A percentile compares a stretch with the other conserved stretches of the same genome.
Conservation (phyloP, 1,284 basidiomycete genomes). For the Tausonia pullulans region DNA sequence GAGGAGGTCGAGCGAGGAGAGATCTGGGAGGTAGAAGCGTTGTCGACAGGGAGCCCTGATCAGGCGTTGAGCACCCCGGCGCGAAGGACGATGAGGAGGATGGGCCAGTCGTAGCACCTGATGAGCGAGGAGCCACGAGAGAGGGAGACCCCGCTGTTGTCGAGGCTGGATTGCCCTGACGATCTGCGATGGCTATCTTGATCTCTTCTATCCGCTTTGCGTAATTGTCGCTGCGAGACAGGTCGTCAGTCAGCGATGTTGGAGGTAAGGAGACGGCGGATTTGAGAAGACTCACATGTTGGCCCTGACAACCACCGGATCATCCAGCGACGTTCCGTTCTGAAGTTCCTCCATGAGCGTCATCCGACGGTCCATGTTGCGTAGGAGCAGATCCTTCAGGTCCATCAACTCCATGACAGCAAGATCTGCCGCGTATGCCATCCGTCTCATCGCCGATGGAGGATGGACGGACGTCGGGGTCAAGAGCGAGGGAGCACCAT, state of each 20-base stretch:
- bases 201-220: conserved; percentile 27
- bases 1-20: conserved; percentile 14
- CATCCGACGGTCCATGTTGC: conserved; percentile 25
- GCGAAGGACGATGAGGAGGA: not conserved
- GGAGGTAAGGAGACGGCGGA: not conserved
- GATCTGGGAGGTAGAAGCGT: not conserved
- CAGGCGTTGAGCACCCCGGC: not conserved
- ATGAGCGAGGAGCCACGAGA: too few species aligned
- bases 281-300: conserved; percentile 22
- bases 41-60: conserved; percentile 2
- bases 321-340: conserved; percentile 22
- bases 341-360: conserved; percentile 22
- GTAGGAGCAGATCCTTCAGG: conserved; percentile 24
- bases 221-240: conserved; percentile 19
- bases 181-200: conserved; percentile 23
- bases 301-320: conserved; percentile 26
- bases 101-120: not conserved
- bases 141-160: not conserved
- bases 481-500: not conserved
- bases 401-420: conserved; percentile 19
- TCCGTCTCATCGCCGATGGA: not conserved
- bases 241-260: not conserved
- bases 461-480: not conserved
- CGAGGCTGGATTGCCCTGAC: conserved; percentile 2
- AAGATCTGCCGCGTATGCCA: not conserved